Conservation (phyloP, 441 rosid genomes). For the Metrosideros polymorpha region DNA sequence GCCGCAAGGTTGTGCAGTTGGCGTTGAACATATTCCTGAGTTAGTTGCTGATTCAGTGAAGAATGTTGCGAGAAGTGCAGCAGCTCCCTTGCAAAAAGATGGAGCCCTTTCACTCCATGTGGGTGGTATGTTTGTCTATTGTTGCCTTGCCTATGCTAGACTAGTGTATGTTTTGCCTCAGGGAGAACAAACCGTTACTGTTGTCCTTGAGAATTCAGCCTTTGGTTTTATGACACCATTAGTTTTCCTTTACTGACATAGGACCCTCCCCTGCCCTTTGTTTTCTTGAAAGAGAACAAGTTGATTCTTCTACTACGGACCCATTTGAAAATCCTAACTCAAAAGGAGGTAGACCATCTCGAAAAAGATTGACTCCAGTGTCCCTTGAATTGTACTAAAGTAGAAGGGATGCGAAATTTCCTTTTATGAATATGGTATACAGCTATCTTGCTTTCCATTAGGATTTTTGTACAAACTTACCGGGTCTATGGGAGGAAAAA, state of each 20-base stretch:
- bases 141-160: not conserved
- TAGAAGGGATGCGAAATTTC: not conserved
- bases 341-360: not conserved
- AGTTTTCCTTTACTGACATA: not conserved
- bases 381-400: not conserved
- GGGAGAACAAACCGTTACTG: not conserved
- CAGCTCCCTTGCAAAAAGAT: conserved; percentile 51
- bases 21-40: conserved; percentile 88
- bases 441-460: not conserved
- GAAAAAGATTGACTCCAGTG: not conserved
- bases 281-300: not conserved
- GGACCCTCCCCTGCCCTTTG: not conserved
- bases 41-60: conserved; percentile 52
- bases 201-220: not conserved
- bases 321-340: not conserved
- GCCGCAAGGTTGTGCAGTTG: conserved; percentile 66
- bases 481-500: not conserved
- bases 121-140: conserved; percentile 47
- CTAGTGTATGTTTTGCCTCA: not conserved
- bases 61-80: conserved; percentile 65
- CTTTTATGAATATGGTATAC: not conserved
- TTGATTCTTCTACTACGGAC: not conserved
- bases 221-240: not conserved
- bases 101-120: conserved; percentile 68
- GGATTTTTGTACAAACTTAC: not conserved